These are phyloP conservation scores for Euptelea pleiosperma DNA, from an alignment of 164 flowering plant genomes.

Conservation along the genomic window DNA sequence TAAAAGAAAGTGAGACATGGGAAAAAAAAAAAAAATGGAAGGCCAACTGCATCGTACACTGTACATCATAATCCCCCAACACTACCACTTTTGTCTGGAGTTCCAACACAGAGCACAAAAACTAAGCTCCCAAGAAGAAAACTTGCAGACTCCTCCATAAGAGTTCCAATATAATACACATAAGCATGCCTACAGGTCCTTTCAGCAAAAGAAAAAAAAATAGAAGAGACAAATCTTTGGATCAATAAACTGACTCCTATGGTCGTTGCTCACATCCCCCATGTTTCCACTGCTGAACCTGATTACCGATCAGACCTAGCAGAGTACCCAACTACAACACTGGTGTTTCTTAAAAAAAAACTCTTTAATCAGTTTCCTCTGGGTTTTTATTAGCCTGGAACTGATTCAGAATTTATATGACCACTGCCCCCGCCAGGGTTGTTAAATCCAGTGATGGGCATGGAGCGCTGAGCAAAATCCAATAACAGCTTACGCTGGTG, in stretches of 20 bases:
- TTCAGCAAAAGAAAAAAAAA: conserved; percentile 1
- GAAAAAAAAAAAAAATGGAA: conserved; percentile 8
- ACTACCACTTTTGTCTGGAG: conserved; percentile 19
- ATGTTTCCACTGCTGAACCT: neutral
- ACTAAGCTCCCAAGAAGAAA: conserved; percentile 34
- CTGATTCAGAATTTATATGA: conserved; percentile 40
- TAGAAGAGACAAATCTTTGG: neutral
- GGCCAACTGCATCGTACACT: conserved; percentile 14
- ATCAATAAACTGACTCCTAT: neutral
- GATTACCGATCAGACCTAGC: neutral
- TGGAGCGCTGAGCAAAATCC: conserved; percentile 78
- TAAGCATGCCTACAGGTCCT: conserved; percentile 13
- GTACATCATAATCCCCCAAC: conserved; percentile 28
- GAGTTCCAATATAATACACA: conserved; percentile 25
- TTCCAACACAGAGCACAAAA: conserved; percentile 40
- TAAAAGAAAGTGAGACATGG: neutral
- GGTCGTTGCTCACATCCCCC: neutral
- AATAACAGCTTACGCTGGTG: conserved; percentile 63
- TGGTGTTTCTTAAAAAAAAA: neutral
- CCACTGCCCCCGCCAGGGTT: conserved; percentile 31
- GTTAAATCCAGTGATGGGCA: conserved; percentile 52
- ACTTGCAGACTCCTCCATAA: conserved; percentile 30
- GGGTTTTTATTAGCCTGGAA: conserved; percentile 25
- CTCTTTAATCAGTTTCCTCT: neutral
- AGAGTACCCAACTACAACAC: conserved; percentile 1